Evolutionary conservation across 73 alveolate species (phyloP), one percentile per base, ranked within the genome.

Genomic region (Blepharisma japonicum): DNA sequence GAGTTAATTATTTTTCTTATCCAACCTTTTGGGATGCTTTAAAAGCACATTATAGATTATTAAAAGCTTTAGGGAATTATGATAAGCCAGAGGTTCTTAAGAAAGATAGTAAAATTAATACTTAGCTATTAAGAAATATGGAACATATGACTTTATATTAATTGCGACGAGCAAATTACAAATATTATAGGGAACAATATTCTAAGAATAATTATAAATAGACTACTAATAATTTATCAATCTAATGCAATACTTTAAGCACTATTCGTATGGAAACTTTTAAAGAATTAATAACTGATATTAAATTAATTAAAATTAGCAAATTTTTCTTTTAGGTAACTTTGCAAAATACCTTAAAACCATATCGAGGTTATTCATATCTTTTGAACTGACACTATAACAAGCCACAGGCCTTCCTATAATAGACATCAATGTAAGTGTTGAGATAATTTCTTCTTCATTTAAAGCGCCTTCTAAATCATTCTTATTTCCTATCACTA

Each of bases 401-500:
- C 98, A 92, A 32, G 98, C 98, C 42, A 92, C 90, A 50, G 68
- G 74, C 80, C 98, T 84, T 71, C 92, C 95, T 49, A 53, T 84
- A 23, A 92, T 84, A 7, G 76, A 77, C 68, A 76, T 55, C 68
- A 92, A 81, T 50, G 84, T 86, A 49, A 92, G 76, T 55, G 85
- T 89, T 42, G 68, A 78, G 9, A 92, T 92, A n/a, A 92, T 55
- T 77, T 92, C 98, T 85, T 92, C 90, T 66, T 83, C 98, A 51
- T 86, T 72, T n/a, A 92, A 71, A 48, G 94, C 90, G 50, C 88
- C 90, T 45, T 82, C 90, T n/a, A 90, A 45, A 77, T 92, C 98
- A 81, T 84, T 87, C 80, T 92, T 92, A 55, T 84, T 87, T 25
- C 98, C 98, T 68, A 92, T 54, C 23, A 92, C 94, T 21, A 88